These are phyloP conservation scores for Pseudogymnoascus verrucosus DNA, from an alignment of 2,329 filamentous ascomycete genomes.

Conservation along the genomic window DNA sequence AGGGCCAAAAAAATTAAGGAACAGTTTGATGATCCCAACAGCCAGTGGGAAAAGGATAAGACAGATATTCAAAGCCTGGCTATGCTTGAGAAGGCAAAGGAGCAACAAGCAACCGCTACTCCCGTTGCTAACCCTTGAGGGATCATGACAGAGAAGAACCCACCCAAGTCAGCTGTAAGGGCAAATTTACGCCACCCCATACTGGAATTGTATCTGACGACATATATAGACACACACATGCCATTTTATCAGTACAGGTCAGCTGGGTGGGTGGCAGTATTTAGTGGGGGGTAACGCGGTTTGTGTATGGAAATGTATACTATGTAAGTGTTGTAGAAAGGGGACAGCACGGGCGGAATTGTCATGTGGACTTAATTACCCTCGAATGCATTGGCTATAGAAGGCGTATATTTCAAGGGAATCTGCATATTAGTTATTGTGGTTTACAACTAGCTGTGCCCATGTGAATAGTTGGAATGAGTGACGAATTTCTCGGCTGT, in stretches of 20 bases:
- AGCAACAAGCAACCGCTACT: slow-evolving; percentile 25
- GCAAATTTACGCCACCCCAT: background rate
- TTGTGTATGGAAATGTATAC: slow-evolving; percentile 5
- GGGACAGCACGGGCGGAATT: background rate
- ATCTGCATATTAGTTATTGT: slow-evolving; percentile 2
- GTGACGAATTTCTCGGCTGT: background rate
- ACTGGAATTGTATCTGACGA: background rate
- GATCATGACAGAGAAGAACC: background rate
- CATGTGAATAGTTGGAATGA: background rate
- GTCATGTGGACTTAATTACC: background rate
- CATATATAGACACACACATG: background rate
- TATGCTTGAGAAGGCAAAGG: slow-evolving; percentile 44
- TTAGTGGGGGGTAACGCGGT: background rate
- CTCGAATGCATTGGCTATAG: slow-evolving; percentile 4
- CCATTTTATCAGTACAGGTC: background rate
- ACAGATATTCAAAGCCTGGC: slow-evolving; percentile 64
- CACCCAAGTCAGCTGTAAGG: slow-evolving; percentile 11
- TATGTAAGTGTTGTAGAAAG: slow-evolving; percentile 7
- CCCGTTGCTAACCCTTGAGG: background rate
- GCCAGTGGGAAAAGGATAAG: slow-evolving; percentile 89
- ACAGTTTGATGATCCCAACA: slow-evolving; percentile 66
- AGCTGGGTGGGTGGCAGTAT: background rate
- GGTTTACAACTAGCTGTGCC: background rate
- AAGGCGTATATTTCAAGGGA: background rate
- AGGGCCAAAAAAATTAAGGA: slow-evolving; percentile 71